phyloP scores from a whole-genome alignment of 371 early-diverging fungal genomes.

The Lichtheimia ramosa region DNA sequence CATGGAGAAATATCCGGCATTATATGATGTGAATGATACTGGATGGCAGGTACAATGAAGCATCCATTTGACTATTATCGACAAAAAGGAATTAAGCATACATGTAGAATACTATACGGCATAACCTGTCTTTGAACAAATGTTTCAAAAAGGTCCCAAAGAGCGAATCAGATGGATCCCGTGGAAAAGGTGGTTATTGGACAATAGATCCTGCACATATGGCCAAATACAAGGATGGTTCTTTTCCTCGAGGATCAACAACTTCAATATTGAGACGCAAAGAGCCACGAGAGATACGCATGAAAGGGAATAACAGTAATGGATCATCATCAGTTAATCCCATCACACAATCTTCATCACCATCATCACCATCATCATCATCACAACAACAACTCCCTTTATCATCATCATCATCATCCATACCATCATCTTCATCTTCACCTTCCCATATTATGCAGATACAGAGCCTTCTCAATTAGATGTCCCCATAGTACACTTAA shows the following conservation, averaged over 20 bases:
- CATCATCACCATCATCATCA: neutral
- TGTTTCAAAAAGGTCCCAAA: slow-evolving; percentile 70
- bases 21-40: slow-evolving; percentile 65
- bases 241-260: slow-evolving; percentile 19
- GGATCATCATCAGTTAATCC: neutral
- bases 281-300: slow-evolving; percentile 7
- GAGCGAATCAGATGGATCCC: slow-evolving; percentile 40
- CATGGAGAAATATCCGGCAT: slow-evolving; percentile 63
- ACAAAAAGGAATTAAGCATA: neutral
- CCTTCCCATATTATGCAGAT: slow-evolving; percentile 22
- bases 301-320: neutral
- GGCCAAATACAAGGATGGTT: slow-evolving; percentile 22
- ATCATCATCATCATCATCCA: slow-evolving; percentile 3
- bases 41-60: slow-evolving; percentile 63
- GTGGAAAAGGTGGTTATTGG: slow-evolving; percentile 62
- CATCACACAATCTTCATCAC: neutral
- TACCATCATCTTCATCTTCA: slow-evolving; percentile 7
- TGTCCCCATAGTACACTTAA: no score
- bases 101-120: slow-evolving; percentile 72
- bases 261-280: slow-evolving; percentile 5
- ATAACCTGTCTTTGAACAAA: slow-evolving; percentile 76
- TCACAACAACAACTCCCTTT: neutral
- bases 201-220: slow-evolving; percentile 38
- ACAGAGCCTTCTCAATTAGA: slow-evolving; percentile 25
- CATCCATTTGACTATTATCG: neutral